phyloP scores from a whole-genome alignment of 331 rosid genomes.

The Rhamnella rubrinervis region DNA sequence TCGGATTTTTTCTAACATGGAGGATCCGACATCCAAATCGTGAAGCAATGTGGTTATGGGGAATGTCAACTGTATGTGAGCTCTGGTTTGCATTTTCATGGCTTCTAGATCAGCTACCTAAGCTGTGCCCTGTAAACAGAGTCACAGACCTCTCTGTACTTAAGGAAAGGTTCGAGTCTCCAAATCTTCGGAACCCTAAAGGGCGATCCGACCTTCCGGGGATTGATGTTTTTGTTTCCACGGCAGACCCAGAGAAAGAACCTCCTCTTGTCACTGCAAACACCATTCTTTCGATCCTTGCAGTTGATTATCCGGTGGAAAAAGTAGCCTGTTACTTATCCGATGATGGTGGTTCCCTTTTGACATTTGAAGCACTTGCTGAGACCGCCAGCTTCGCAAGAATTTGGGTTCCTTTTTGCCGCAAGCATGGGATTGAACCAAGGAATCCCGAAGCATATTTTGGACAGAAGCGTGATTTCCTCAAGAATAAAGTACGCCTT shows the following conservation, averaged over 20 bases:
- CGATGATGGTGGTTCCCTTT: constrained; percentile 81
- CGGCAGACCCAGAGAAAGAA: constrained; percentile 87
- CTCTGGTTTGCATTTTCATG: constrained; percentile 87
- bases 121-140: constrained; percentile 80
- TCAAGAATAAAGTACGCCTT: constrained; percentile 73
- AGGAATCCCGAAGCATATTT: constrained; percentile 85
- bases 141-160: constrained; percentile 70
- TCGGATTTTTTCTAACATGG: constrained; percentile 77
- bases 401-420: constrained; percentile 81
- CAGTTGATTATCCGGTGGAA: constrained; percentile 79
- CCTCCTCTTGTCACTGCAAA: constrained; percentile 88
- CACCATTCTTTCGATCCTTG: constrained; percentile 83
- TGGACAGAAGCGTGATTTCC: constrained; percentile 76
- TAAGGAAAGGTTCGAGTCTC: constrained; percentile 69
- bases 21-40: constrained; percentile 69
- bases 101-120: constrained; percentile 83
- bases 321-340: constrained; percentile 83
- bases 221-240: constrained; percentile 81
- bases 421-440: constrained; percentile 70
- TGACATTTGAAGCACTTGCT: constrained; percentile 88
- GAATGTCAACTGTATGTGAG: constrained; percentile 76
- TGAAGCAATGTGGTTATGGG: constrained; percentile 90
- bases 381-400: constrained; percentile 82
- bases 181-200: constrained; percentile 74
- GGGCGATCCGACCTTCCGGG: constrained; percentile 85